Evolutionary conservation across 1,284 basidiomycete genomes (phyloP).

Genomic region (Gymnopus androsaceus): DNA sequence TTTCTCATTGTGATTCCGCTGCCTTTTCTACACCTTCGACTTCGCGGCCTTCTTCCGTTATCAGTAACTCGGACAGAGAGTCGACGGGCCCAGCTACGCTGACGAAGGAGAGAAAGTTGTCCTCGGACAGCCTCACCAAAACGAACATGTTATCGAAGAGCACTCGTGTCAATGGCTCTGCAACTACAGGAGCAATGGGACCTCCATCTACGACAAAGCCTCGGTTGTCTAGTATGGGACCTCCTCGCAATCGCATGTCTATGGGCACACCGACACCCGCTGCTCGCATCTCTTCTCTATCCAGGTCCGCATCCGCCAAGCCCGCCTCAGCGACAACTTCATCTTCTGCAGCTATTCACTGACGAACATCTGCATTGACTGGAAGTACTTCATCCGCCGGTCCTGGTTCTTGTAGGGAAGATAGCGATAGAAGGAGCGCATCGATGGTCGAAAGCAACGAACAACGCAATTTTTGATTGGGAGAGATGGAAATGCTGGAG

Average conservation of each 20-base stretch:
- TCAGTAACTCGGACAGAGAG: constrained; percentile 54
- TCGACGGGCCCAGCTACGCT: constrained; percentile 8
- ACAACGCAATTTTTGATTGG: no score
- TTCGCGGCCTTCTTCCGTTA: constrained; percentile 53
- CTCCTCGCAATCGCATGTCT: constrained; percentile 12
- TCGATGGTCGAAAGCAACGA: no score
- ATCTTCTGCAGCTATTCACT: constrained; percentile 10
- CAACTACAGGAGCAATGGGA: not conserved
- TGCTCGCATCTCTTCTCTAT: constrained; percentile 10
- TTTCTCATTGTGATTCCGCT: constrained; percentile 54
- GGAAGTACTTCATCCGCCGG: no score
- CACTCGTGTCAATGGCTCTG: constrained; percentile 12
- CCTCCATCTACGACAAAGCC: constrained; percentile 13
- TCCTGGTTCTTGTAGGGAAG: no score
- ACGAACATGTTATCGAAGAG: constrained; percentile 11
- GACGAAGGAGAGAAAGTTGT: constrained; percentile 16
- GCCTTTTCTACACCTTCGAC: constrained; percentile 48
- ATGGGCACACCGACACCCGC: constrained; percentile 14
- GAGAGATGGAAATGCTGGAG: no score
- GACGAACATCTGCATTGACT: constrained; percentile 7
- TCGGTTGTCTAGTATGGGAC: constrained; percentile 13
- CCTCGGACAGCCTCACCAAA: constrained; percentile 12
- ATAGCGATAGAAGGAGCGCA: no score
- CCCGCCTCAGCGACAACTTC: not conserved
- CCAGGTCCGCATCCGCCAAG: constrained; percentile 9